These are phyloP conservation scores for Erodium chrysanthum DNA, from an alignment of 441 rosid species.

Conservation along the genomic window DNA sequence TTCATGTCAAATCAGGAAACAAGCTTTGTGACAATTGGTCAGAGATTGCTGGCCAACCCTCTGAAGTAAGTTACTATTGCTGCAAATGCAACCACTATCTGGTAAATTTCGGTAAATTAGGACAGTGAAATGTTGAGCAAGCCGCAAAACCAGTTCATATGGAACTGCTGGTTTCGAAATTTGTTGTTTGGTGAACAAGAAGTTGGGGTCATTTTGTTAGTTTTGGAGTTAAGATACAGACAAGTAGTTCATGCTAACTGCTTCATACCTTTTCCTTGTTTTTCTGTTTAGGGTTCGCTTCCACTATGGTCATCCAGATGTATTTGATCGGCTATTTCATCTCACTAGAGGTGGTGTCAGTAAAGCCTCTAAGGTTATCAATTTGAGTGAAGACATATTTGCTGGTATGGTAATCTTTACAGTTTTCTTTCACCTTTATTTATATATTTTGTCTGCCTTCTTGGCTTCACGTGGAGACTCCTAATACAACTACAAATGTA, in stretches of 20 bases:
- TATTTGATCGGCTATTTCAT: constrained; percentile 92
- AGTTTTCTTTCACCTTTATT: neutral
- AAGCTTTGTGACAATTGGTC: constrained; percentile 98
- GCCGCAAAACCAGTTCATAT: neutral
- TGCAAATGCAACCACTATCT: too few species aligned
- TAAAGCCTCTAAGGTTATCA: constrained; percentile 94
- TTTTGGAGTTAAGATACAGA: too few species aligned
- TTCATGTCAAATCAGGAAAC: constrained; percentile 99
- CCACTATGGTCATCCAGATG: constrained; percentile 99
- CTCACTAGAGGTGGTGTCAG: constrained; percentile 97
- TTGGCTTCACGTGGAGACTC: constrained; percentile 10
- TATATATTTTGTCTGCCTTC: constrained; percentile 4
- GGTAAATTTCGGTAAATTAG: neutral
- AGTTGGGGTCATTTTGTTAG: too few species aligned
- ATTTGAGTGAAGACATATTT: constrained; percentile 37
- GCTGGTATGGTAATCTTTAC: constrained; percentile 36
- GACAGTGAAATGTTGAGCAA: neutral
- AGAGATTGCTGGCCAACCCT: constrained; percentile 90
- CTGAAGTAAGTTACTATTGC: constrained; percentile 52
- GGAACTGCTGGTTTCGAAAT: too few species aligned
- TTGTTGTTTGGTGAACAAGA: too few species aligned
- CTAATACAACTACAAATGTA: constrained; percentile 24
- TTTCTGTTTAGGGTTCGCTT: constrained; percentile 72
- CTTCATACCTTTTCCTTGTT: neutral
- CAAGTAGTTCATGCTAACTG: too few species aligned